Conservation (phyloP, 805 yeast genomes). For the Starmera pachycereana region DNA sequence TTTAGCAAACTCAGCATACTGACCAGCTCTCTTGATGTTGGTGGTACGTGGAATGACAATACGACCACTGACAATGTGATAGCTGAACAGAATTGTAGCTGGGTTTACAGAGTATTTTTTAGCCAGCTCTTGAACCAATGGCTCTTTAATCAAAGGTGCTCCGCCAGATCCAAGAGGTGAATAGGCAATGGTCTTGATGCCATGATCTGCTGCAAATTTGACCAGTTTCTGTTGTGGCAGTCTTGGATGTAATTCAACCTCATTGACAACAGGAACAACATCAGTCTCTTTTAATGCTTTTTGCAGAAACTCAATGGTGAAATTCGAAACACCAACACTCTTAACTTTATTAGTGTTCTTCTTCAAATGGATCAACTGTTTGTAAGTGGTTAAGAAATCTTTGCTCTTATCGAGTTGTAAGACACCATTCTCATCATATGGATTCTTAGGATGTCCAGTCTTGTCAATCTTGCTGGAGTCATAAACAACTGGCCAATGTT, state of each 20-base stretch:
- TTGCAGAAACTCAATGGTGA: conserved; percentile 27
- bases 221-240: conserved; percentile 53
- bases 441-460: conserved; percentile 31
- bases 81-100: conserved; percentile 51
- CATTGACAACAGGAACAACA: conserved; percentile 44
- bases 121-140: conserved; percentile 42
- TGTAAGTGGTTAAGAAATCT: conserved; percentile 42
- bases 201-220: conserved; percentile 40
- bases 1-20: conserved; percentile 25
- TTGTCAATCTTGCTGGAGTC: conserved; percentile 49
- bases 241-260: conserved; percentile 66
- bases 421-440: conserved; percentile 26
- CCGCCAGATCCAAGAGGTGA: conserved; percentile 58
- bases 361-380: conserved; percentile 42
- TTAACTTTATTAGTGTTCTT: conserved; percentile 35
- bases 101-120: conserved; percentile 40
- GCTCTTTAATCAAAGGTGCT: conserved; percentile 50
- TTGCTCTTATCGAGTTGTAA: conserved; percentile 25
- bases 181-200: conserved; percentile 44
- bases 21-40: conserved; percentile 48
- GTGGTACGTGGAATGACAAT: conserved; percentile 61
- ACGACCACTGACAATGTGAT: conserved; percentile 53
- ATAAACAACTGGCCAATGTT: conserved; percentile 83
- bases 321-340: conserved; percentile 54
- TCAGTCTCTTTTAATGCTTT: conserved; percentile 31